Evolutionary conservation across 108 stramenopile species (phyloP).

Genomic region (Stephanodiscus triporus): DNA sequence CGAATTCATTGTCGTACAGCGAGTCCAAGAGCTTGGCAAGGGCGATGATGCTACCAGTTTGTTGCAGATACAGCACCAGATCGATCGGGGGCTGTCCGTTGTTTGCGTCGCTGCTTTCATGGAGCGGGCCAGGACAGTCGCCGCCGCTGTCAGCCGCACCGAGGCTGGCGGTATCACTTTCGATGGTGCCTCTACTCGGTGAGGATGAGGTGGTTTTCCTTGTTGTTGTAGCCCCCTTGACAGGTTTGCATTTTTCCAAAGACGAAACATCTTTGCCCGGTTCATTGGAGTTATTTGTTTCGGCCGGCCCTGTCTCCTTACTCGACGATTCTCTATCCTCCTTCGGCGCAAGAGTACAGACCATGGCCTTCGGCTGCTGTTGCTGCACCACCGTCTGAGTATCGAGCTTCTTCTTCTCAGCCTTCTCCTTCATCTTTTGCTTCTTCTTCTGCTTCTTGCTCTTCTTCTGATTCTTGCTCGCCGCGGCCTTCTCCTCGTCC

Average conservation of each 20-base stretch:
- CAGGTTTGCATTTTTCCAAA: slow-evolving; percentile 8
- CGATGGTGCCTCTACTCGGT: slow-evolving; percentile 41
- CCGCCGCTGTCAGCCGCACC: slow-evolving; percentile 12
- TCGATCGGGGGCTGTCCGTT: slow-evolving; percentile 69
- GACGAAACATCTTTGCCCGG: background rate
- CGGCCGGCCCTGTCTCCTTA: background rate
- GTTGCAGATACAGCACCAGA: slow-evolving; percentile 80
- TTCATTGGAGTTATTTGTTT: slow-evolving; percentile 9
- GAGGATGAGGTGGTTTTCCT: slow-evolving; percentile 26
- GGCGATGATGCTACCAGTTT: slow-evolving; percentile 86
- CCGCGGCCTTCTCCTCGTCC: slow-evolving; percentile 77
- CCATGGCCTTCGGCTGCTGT: slow-evolving; percentile 7
- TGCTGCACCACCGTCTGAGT: slow-evolving; percentile 5
- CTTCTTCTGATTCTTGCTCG: slow-evolving; percentile 82
- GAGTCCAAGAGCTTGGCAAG: slow-evolving; percentile 88
- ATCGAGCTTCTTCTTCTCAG: slow-evolving; percentile 49
- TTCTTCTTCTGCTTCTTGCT: slow-evolving; percentile 92
- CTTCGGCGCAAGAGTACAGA: background rate
- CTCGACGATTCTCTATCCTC: slow-evolving; percentile 34
- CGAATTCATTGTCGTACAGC: slow-evolving; percentile 67
- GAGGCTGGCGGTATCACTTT: slow-evolving; percentile 40
- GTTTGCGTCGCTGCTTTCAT: slow-evolving; percentile 56
- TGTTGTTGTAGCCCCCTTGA: background rate
- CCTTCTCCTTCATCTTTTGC: slow-evolving; percentile 78
- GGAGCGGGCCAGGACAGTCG: slow-evolving; percentile 23